phyloP scores from a whole-genome alignment of 2,329 filamentous ascomycete species.

The Diaporthe eres region DNA sequence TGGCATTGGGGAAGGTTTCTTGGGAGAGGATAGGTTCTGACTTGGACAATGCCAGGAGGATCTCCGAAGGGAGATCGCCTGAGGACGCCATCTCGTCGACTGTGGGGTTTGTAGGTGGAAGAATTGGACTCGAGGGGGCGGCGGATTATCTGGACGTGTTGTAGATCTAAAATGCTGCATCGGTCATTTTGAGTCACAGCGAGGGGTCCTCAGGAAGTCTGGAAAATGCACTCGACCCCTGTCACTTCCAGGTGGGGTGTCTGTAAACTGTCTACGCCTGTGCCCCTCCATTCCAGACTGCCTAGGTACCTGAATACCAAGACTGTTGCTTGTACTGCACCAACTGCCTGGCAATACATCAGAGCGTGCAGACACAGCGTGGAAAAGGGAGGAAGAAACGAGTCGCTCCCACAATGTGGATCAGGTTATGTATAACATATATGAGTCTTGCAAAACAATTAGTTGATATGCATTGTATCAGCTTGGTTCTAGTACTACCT shows the following conservation, averaged over 20 bases:
- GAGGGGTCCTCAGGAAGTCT: constrained; percentile 17
- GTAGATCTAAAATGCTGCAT: constrained; percentile 12
- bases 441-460: neutral
- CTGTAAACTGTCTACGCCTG: constrained; percentile 3
- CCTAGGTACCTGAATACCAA: neutral
- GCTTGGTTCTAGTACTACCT: too few relatives aligned
- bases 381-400: neutral
- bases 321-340: neutral
- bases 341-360: neutral
- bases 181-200: constrained; percentile 38
- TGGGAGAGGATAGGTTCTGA: constrained; percentile 76
- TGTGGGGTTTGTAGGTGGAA: neutral
- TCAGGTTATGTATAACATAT: too few relatives aligned
- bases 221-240: constrained; percentile 22
- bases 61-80: constrained; percentile 73
- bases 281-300: constrained; percentile 8
- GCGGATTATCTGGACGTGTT: neutral
- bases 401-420: too few relatives aligned
- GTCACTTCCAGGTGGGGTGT: constrained; percentile 16
- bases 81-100: constrained; percentile 58
- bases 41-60: constrained; percentile 76
- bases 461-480: too few relatives aligned
- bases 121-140: neutral
- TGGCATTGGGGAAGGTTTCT: constrained; percentile 76
- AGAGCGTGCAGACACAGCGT: neutral